Evolutionary conservation across 345 rosid genomes (phyloP).

Genomic region (Salix caprea): DNA sequence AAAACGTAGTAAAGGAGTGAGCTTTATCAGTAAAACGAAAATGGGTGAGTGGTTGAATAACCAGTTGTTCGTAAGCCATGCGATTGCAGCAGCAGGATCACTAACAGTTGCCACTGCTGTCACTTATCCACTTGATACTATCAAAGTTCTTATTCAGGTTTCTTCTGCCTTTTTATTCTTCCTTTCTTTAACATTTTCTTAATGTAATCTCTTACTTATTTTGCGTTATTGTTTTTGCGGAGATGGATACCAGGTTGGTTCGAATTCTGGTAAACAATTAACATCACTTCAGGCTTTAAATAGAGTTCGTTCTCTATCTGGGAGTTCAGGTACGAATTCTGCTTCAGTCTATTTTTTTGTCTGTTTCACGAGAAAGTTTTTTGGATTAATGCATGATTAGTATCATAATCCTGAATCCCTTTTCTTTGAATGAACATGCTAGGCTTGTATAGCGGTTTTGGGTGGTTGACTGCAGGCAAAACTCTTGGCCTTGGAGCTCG

Average conservation of each 20-base stretch:
- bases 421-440: slow-evolving; percentile 10
- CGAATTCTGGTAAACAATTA: slow-evolving; percentile 54
- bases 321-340: slow-evolving; percentile 39
- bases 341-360: not conserved
- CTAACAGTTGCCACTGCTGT: slow-evolving; percentile 62
- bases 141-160: slow-evolving; percentile 84
- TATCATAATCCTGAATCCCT: not conserved
- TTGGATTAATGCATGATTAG: not conserved
- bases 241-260: slow-evolving; percentile 60
- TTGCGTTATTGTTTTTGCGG: slow-evolving; percentile 1
- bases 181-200: not conserved
- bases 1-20: too few species aligned
- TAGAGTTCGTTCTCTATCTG: slow-evolving; percentile 57
- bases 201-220: not conserved
- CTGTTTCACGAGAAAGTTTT: not conserved
- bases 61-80: slow-evolving; percentile 72
- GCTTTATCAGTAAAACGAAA: not conserved
- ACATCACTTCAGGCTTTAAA: slow-evolving; percentile 45
- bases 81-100: slow-evolving; percentile 66
- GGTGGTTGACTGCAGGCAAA: slow-evolving; percentile 63
- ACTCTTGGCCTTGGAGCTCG: slow-evolving; percentile 65
- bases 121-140: slow-evolving; percentile 79
- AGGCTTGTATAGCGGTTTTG: slow-evolving; percentile 83
- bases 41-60: slow-evolving; percentile 49
- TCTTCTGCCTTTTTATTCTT: not conserved